Base-by-base conservation (phyloP, 2,329 filamentous ascomycete species). In the Phaeosphaeriaceae sp. region DNA sequence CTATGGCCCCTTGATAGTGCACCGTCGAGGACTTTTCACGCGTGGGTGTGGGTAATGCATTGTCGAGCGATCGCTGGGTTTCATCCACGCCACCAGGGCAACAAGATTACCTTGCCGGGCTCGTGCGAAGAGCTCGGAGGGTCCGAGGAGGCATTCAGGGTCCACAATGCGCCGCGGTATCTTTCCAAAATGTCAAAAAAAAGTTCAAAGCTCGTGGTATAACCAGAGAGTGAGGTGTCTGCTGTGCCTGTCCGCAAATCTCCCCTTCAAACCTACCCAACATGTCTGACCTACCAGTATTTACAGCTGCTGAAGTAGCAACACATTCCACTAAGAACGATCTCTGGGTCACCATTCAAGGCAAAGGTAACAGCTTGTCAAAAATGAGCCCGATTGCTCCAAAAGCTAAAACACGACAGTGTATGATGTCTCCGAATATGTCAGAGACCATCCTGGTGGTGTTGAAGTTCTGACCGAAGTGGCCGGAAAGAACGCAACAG, bases 361-460 rank as follows among this genome's bases (percentile, higher is more conserved):
- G 78, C 7, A 84, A 83, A 63, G 69, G 69, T 71, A 55, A 28
- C 13, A 17, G n/a, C 26, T 23, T 5, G 9, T 23, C 10, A n/a
- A 3, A 17, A 47, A 13, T 17, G 5, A 43, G 17, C 24, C 13
- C n/a, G 19, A 19, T 26, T 2, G 32, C 8, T 15, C 9, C 21
- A 43, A 40, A 10, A 23, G 30, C 32, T 43, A 26, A 52, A 19
- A 9, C 17, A 49, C 52, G 17, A 26, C 52, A 77, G 87, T 89
- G 1, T 89, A 88, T 66, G 79, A 89, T 70, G 77, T 88, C 11
- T 83, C 86, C 1, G 80, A 82, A 46, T 89, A 88, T 61, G 60
- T 86, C 1, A 76, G 83, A 23, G 86, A 89, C 56, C 88, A 89
- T 60, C 88, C 88, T 10, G 70, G 70, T 17, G 80, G 80, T 17